Evolutionary conservation across 305 asterid genomes (phyloP), one percentile per base, ranked within the genome.

Genomic region (Fraxinus sp.): DNA sequence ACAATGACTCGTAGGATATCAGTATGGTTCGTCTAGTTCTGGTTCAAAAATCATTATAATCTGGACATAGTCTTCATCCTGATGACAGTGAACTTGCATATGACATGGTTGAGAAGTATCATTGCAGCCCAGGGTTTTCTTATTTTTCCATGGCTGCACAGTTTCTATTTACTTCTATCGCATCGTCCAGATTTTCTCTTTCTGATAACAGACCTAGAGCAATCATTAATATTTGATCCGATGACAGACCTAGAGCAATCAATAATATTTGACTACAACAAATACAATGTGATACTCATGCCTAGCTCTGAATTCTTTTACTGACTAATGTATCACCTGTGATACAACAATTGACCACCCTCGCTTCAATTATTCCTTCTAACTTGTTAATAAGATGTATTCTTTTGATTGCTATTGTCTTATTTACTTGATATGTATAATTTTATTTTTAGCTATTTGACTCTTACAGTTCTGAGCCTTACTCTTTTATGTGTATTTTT

Each of bases 401-500:
- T 28, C 18, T 68, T 68, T 68, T n/a, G 37, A 24, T 9, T 68
- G 36, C 32, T 20, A 10, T 4, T 28, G 74, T 28, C 74, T 68
- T 68, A 37, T 28, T 68, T 68, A 28, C 74, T 28, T 28, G 35
- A 28, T 68, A 68, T 68, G 20, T 11, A 68, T 68, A 33, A 1
- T 68, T 68, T 28, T 28, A 68, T 68, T 11, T 66, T 28, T 55
- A 32, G 3, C 37, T 78, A 81, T 57, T 79, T 33, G 22, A 68
- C 52, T 46, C 11, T 41, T 76, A 35, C 81, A 30, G 73, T 76
- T 73, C 64, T n/a, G 57, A 80, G 11, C 72, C 70, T 79, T 20
- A 52, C 49, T 84, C 81, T 62, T 86, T 52, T 52, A 24, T 77
- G 22, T 77, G 28, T 72, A 78, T 20, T 79, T 77, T 76, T 74